A percentile compares a stretch with the other conserved stretches of the same genome.
Conservation (phyloP, 257 asterid species). For the Gentiana macrophylla region DNA sequence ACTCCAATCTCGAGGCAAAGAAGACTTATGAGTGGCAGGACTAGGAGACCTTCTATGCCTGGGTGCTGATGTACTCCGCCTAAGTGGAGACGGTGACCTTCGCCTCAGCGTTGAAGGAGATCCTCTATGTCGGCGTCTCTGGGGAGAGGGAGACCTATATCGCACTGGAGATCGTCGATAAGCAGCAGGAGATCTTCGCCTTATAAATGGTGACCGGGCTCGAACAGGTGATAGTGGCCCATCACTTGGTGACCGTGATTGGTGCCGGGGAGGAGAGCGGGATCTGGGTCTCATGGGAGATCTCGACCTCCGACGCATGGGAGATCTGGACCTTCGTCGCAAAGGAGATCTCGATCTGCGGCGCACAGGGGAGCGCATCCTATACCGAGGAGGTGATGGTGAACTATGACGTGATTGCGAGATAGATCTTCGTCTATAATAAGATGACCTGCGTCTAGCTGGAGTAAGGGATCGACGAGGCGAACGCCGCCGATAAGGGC, state of each 20-base stretch:
- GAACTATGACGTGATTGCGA: slow-evolving; percentile 56
- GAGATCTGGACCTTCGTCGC: slow-evolving; percentile 33
- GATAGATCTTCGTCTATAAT: slow-evolving; percentile 31
- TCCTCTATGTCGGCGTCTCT: slow-evolving; percentile 34
- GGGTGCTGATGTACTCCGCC: slow-evolving; percentile 9
- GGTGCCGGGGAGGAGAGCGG: slow-evolving; percentile 30
- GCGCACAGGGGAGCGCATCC: slow-evolving; percentile 27
- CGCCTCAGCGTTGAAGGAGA: slow-evolving; percentile 44
- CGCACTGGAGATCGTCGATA: slow-evolving; percentile 25
- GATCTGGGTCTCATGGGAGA: slow-evolving; percentile 20
- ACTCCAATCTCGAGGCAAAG: slow-evolving; percentile 33
- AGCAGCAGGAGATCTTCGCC: slow-evolving; percentile 33
- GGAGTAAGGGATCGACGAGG: slow-evolving; percentile 33
- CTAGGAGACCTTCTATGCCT: slow-evolving; percentile 35
- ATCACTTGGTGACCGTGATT: slow-evolving; percentile 25
- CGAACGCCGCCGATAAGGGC: slow-evolving; percentile 2
- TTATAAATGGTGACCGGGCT: slow-evolving; percentile 20
- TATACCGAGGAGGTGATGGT: slow-evolving; percentile 37
- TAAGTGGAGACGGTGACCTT: slow-evolving; percentile 27
- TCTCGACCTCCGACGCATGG: slow-evolving; percentile 26
- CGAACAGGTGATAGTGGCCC: slow-evolving; percentile 1
- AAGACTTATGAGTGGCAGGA: slow-evolving; percentile 37
- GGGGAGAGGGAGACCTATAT: slow-evolving; percentile 35
- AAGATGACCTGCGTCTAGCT: slow-evolving; percentile 46
- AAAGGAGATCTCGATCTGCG: slow-evolving; percentile 30